Conservation (phyloP, 2,329 filamentous ascomycete genomes). For the Alternaria gansuensis region DNA sequence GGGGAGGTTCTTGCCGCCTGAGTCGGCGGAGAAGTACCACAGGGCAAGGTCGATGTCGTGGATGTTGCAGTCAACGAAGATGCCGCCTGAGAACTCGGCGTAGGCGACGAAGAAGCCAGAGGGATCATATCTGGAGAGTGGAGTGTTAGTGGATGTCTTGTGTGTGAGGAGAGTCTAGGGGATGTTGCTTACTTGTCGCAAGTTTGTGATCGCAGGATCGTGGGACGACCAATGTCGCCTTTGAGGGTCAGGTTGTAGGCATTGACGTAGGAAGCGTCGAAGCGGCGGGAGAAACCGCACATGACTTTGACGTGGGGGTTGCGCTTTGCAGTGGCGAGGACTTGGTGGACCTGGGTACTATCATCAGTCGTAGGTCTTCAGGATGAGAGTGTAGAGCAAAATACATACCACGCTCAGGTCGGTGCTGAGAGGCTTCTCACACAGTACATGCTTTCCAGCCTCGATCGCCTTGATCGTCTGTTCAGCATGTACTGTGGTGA, state of each 20-base stretch:
- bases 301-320: conserved; percentile 71
- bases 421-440: conserved; percentile 69
- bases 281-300: conserved; percentile 72
- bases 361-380: background rate
- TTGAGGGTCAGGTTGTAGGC: conserved; percentile 62
- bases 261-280: conserved; percentile 71
- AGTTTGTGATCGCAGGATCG: conserved; percentile 70
- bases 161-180: too few species aligned
- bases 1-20: conserved; percentile 36
- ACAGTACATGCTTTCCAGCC: conserved; percentile 64
- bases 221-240: conserved; percentile 67
- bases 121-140: conserved; percentile 59
- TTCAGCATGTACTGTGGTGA: conserved; percentile 65
- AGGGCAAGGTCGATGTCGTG: conserved; percentile 74
- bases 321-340: conserved; percentile 65
- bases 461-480: conserved; percentile 67
- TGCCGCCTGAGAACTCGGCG: conserved; percentile 70
- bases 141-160: background rate
- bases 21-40: conserved; percentile 64
- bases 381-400: background rate
- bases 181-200: conserved; percentile 63
- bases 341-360: conserved; percentile 63
- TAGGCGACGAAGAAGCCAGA: conserved; percentile 74
- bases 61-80: conserved; percentile 76
- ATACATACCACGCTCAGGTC: conserved; percentile 65